Base-by-base conservation (phyloP, 164 flowering plant genomes). In the Hamamelis virginiana region DNA sequence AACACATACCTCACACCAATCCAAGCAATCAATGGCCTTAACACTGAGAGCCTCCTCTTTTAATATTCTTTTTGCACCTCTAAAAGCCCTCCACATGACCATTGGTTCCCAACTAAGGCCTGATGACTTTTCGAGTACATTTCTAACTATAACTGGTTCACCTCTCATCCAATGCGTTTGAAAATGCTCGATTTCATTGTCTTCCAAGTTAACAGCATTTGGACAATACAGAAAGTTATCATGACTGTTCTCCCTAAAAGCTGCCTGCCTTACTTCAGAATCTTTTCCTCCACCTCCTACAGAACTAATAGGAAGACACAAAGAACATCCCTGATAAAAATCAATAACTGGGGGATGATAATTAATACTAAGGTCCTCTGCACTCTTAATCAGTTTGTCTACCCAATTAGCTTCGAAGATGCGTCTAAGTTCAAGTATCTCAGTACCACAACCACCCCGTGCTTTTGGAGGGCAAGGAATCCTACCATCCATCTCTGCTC, bases 71-170 rank as follows among this genome's bases (percentile, higher is more conserved):
- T 72, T 77, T 48, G 85, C 83, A 64, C 80, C 81, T 69, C 76
- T 76, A 41, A 84, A 83, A 67, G 94, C 92, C 73, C 96, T 76
- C 85, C 88, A 83, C 94, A 92, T 90, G 66, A 92, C 96, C 90
- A 86, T 82, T 19, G 97, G 97, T 51, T 92, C 97, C 97, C 97
- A 92, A 76, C 94, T 87, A 56, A 92, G 86, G 58, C 91, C 91
- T 60, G 86, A 76, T 38, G 86, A 69, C 58, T 68, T 84, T 51
- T 80, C 82, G 61, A 78, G 83, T 19, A 84, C 89, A 77, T 89
- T 80, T 76, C 87, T 85, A 44, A 92, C 91, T 13, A 92, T 75
- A 19, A 92, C 85, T 53, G 97, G 97, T 73, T 89, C 94, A 58
- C 94, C 94, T 71, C 76, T 80, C 73, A 69, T 75, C 96, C 97